Evolutionary conservation across 345 rosid species (phyloP), one percentile per base, ranked within the genome.

Genomic region (Euphorbia peplus): DNA sequence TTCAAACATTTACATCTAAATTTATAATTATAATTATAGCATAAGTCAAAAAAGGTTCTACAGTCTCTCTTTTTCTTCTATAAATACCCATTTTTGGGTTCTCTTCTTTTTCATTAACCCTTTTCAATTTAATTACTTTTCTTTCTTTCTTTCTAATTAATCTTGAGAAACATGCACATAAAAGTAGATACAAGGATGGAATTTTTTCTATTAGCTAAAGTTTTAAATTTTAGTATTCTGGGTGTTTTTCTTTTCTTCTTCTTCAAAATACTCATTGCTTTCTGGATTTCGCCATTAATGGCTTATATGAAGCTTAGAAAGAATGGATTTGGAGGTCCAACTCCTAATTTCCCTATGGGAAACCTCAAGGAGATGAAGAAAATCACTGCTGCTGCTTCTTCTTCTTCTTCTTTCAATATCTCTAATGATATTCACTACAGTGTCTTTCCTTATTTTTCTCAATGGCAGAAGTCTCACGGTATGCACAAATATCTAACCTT

Each of bases 381-480:
- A 65, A 76, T 73, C 42, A 63, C 57, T 56, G 6, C n/a, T 13
- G 26, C 35, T 39, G 2, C 74, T 24, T 46, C 48, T 64, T 72
- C 80, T n/a, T 74, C 75, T 18, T 69, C 64, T 44, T 47, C 75
- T 51, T 70, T 82, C 10, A 30, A 59, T 19, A 63, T 91, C 65
- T 86, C 88, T 56, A 87, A 95, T 73, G 90, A 95, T 73, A 91
- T 95, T 53, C 99, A 95, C 79, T 82, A 89, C 64, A 58, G 73
- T 28, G 92, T 85, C 1, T 87, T 88, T 76, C 98, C 99, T 50
- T 90, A 86, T 80, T 95, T 88, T 39, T 57, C 92, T 67, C 78
- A 59, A 35, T 95, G 99, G 99, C 96, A 91, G 69, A 75, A 86
- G 61, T 82, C 83, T 16, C 79, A 90, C 60, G 99, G 99, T 87